Base-by-base conservation (phyloP, 192 early-diverging fungal genomes). In the Chytriomyces sp. region DNA sequence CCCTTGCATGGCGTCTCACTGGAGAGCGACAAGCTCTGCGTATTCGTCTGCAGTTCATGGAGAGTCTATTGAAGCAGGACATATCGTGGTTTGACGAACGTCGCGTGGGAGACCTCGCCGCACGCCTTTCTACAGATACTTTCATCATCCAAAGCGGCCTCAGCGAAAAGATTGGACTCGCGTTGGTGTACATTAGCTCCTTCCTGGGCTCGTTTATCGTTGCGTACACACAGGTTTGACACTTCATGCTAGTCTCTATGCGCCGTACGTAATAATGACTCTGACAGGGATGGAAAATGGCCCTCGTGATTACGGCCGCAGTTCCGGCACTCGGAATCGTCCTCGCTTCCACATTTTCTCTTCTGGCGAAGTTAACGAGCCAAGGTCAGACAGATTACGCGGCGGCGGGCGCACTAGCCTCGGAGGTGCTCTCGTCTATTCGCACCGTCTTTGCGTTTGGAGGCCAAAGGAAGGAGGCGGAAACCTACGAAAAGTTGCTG, bases 371-470 rank as follows among this genome's bases (percentile, higher is more conserved):
- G 7, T 75, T 71, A 28, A 74, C 88, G 0, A 57, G 77, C 17
- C 38, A 82, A 41, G 84, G 85, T 1, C 86, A 89, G 73, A 81
- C 85, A 71, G 75, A 86, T 17, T 94, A 94, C 65, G 92, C 90
- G 19, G 81, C 76, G 31, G 93, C 94, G 2, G 93, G 92, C 41
- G 84, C 87, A 19, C 80, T 94, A 26, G 94, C 92, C 2, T 84
- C 89, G 66, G 91, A 96, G 73, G 91, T 87, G 0, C 76, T 96
- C 58, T 75, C 88, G 39, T 86, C 87, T 22, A 91, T 94, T 54
- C 89, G 91, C 52, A 96, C 93, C 14, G 89, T 96, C 8, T 86
- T 84, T 57, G 86, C 94, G 12, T 94, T 96, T 75, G 85, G 85
- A 73, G 86, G 85, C 7, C 87, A 93, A 79, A 80, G 87, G 32